Base-by-base conservation (phyloP, 176 grass and related monocot species). In the Cocos nucifera region DNA sequence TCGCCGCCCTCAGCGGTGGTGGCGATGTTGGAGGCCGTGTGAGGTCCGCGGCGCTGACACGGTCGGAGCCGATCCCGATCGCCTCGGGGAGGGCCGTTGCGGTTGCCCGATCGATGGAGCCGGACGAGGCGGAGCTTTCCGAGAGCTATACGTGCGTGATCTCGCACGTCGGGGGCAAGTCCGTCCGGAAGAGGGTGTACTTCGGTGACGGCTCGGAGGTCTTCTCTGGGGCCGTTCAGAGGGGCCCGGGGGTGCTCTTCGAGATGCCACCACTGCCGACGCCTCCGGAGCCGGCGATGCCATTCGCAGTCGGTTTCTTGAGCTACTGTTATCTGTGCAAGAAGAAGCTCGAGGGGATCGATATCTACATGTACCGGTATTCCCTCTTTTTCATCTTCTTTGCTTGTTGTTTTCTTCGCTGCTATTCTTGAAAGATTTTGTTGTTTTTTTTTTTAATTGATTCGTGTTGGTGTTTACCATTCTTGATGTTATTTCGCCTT, bases 91-190 rank as follows among this genome's bases (percentile, higher is more conserved):
- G 67, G 25, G 64, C 22, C 10, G 2, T 44, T 3, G 0, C 51
- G 62, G 32, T 59, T n/a, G 64, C 3, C 35, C 35, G 10, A 44
- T 44, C 35, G 35, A 9, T 2, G 25, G 17, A 64, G 6, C 21
- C 21, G 16, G 79, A 88, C 58, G 72, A 73, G 6, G 70, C 35
- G 28, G 79, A 80, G 54, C 58, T 77, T 49, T 86, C 83, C 0
- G 83, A 88, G 72, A 88, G 85, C 68, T 88, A 88, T 72, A 88
- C 85, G 0, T 79, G 85, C 51, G 85, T 88, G 63, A 83, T 88
- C 63, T 73, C 54, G 18, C 85, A 79, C 56, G 44, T 76, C 5
- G 67, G 52, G 7, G 57, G 79, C 27, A 32, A 58, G 53, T 63
- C 67, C 61, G 68, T 83, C 15, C 30, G 79, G 55, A 88, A 74